Evolutionary conservation across 805 yeast genomes (phyloP).

Genomic region (Zygosaccharomyces siamensis): DNA sequence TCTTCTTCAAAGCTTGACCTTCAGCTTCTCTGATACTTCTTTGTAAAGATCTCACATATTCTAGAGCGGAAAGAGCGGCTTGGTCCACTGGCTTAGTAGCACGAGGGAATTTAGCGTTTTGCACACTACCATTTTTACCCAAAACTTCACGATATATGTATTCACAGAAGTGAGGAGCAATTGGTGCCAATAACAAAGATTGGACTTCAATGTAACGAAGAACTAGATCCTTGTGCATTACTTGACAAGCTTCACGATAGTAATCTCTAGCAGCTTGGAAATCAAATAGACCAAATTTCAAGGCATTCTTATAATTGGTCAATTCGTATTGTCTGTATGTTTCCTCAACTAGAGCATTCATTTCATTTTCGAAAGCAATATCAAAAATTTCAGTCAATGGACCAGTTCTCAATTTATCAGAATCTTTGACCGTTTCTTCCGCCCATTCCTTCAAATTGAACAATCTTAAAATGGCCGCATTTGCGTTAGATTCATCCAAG

Average conservation of each 20-base stretch:
- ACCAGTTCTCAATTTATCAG: slow-evolving; percentile 52
- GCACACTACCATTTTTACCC: slow-evolving; percentile 60
- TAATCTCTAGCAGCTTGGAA: slow-evolving; percentile 93
- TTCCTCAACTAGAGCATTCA: slow-evolving; percentile 74
- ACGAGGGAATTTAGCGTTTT: slow-evolving; percentile 75
- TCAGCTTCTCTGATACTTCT: slow-evolving; percentile 92
- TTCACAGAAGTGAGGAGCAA: slow-evolving; percentile 95
- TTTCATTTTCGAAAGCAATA: slow-evolving; percentile 85
- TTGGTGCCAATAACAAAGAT: slow-evolving; percentile 77
- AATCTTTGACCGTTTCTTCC: slow-evolving; percentile 61
- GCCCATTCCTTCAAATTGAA: slow-evolving; percentile 93
- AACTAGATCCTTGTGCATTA: slow-evolving; percentile 81
- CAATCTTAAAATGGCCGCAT: slow-evolving; percentile 93
- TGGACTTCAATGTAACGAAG: slow-evolving; percentile 81
- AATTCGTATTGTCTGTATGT: slow-evolving; percentile 64
- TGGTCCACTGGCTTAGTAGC: slow-evolving; percentile 61
- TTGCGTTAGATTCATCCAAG: slow-evolving; percentile 93
- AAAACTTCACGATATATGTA: slow-evolving; percentile 81
- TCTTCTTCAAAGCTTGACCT: slow-evolving; percentile 75
- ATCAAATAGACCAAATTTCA: slow-evolving; percentile 88
- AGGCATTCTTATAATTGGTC: slow-evolving; percentile 81
- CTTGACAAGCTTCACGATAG: slow-evolving; percentile 71
- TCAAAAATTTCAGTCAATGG: slow-evolving; percentile 66
- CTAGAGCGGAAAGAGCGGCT: slow-evolving; percentile 60
- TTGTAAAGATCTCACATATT: slow-evolving; percentile 70